Conservation (phyloP, 163 green algal species). For the Scenedesmus sp. region DNA sequence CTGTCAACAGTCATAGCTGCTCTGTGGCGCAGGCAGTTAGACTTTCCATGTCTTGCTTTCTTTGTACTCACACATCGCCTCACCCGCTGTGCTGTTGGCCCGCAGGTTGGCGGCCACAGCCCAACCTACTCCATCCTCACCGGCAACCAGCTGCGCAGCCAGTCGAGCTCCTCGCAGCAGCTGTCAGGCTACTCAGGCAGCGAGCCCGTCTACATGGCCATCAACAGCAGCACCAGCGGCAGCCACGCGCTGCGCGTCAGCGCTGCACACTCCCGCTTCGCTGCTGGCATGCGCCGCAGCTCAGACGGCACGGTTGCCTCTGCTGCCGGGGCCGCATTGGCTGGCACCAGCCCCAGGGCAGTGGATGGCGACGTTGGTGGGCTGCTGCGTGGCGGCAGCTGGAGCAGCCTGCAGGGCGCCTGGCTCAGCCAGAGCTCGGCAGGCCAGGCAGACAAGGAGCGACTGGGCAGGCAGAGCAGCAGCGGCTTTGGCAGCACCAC, state of each 20-base stretch:
- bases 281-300: conserved; percentile 9
- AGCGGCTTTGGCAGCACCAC: conserved; percentile 31
- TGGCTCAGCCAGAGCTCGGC: background rate
- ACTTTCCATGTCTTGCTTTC: background rate
- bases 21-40: no score
- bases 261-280: background rate
- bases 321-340: background rate
- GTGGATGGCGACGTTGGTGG: conserved; percentile 22
- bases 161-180: background rate
- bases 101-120: conserved; percentile 43
- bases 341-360: background rate
- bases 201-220: background rate
- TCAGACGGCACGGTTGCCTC: background rate
- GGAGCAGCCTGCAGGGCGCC: conserved; percentile 13
- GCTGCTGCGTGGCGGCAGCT: conserved; percentile 41
- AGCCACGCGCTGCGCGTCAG: background rate
- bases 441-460: background rate
- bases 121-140: conserved; percentile 24
- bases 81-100: background rate
- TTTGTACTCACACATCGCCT: background rate
- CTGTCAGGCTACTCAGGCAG: conserved; percentile 16
- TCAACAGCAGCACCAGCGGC: conserved; percentile 15
- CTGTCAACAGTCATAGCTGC: background rate
- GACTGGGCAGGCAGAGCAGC: conserved; percentile 32
- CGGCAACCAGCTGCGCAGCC: conserved; percentile 8